Conservation (phyloP, 192 early-diverging fungal species). For the Backusella psychrophila region DNA sequence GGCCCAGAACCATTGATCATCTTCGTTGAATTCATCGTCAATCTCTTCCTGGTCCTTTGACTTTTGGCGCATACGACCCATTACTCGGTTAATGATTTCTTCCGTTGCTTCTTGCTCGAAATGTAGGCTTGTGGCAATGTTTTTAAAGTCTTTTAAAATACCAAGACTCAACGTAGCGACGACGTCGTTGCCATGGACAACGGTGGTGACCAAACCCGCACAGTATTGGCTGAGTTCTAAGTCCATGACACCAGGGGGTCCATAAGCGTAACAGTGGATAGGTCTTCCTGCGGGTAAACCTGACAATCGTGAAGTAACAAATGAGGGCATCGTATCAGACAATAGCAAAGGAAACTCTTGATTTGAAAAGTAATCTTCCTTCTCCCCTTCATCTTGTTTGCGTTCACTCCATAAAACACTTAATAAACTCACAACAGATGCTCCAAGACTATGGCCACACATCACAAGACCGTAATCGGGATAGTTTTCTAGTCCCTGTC, state of each 20-base stretch:
- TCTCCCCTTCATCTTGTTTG: background rate
- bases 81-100: constrained; percentile 57
- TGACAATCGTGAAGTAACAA: constrained; percentile 60
- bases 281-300: constrained; percentile 69
- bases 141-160: constrained; percentile 71
- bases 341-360: constrained; percentile 25
- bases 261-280: constrained; percentile 85
- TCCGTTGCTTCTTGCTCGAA: constrained; percentile 60
- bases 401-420: constrained; percentile 75
- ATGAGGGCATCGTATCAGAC: constrained; percentile 40
- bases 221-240: constrained; percentile 65
- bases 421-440: constrained; percentile 79
- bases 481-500: constrained; percentile 64
- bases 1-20: constrained; percentile 84
- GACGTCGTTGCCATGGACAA: constrained; percentile 81
- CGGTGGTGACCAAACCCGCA: constrained; percentile 69
- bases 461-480: constrained; percentile 82
- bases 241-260: constrained; percentile 75
- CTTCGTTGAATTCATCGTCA: constrained; percentile 35
- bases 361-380: background rate
- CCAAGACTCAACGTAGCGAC: constrained; percentile 77
- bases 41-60: background rate
- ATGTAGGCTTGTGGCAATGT: constrained; percentile 64
- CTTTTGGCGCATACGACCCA: constrained; percentile 41
- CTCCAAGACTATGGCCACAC: constrained; percentile 88